These are phyloP conservation scores for Pisolithus orientalis DNA, from an alignment of 768 basidiomycete species.

Conservation along the genomic window DNA sequence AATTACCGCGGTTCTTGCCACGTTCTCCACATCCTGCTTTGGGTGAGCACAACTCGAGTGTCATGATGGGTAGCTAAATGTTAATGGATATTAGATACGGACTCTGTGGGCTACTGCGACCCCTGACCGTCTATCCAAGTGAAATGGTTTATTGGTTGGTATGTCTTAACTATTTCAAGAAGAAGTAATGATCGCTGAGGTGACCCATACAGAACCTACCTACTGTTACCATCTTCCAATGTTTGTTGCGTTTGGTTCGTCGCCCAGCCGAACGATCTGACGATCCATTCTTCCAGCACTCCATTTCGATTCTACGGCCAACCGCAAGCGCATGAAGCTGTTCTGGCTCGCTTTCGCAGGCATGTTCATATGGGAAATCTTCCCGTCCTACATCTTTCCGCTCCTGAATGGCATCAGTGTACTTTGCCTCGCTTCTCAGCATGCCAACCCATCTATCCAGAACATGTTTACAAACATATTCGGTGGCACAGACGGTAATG, in stretches of 20 bases:
- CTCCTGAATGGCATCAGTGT: conserved; percentile 45
- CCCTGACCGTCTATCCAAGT: conserved; percentile 54
- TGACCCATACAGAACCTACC: conserved; percentile 39
- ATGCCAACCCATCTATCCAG: conserved; percentile 11
- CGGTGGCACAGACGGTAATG: conserved; percentile 61
- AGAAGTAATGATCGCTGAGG: neutral
- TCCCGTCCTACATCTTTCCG: conserved; percentile 39
- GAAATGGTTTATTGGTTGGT: conserved; percentile 60
- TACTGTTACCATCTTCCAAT: conserved; percentile 55
- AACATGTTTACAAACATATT: conserved; percentile 40
- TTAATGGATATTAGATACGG: conserved; percentile 40
- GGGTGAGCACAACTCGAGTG: conserved; percentile 31
- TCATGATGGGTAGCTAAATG: neutral
- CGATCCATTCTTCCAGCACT: conserved; percentile 32
- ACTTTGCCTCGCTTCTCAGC: conserved; percentile 52
- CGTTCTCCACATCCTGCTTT: conserved; percentile 60
- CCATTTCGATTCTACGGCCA: conserved; percentile 41
- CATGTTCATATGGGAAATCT: conserved; percentile 54
- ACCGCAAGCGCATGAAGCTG: conserved; percentile 42
- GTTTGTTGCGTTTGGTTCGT: conserved; percentile 17
- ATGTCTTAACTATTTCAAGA: conserved; percentile 11
- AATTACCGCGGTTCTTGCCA: conserved; percentile 52
- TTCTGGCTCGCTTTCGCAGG: conserved; percentile 46
- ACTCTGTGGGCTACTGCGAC: conserved; percentile 51
- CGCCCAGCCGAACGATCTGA: conserved; percentile 17